Evolutionary conservation across 495 filamentous ascomycete species (phyloP), one percentile per base, ranked within the genome.

Genomic region (Aspergillus mulundensis): DNA sequence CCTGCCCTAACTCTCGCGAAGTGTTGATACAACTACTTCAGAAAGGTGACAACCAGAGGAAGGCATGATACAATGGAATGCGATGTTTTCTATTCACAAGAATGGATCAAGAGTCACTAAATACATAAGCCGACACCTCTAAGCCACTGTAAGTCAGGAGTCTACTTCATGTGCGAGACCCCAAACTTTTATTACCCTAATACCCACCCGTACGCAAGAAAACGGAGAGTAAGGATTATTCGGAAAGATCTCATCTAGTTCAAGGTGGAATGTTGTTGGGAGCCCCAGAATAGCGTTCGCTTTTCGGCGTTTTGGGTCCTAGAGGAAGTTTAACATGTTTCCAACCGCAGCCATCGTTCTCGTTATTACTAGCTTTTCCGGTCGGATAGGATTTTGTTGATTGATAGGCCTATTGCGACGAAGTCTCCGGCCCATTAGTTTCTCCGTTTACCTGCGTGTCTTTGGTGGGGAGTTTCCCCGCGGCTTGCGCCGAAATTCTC

Each of bases 401-500:
- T 28, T n/a, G 21, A 3, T 15, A 8, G 1, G n/a, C n/a, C 38
- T 40, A 54, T 20, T 42, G 18, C n/a, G 43, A 32, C 15, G 21
- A 24, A 19, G 8, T 34, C n/a, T 30, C 41, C 12, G 34, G 16
- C 5, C 30, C 58, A 43, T 42, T 16, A 16, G 28, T 41, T 5
- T 49, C 54, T 38, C 64, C 56, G 45, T 63, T 66, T 5, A 42
- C 53, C 34, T 39, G 52, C 23, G 66, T 53, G 56, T 71, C 69
- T 56, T 68, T 74, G 3, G 70, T 54, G 36, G 75, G 71, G 50
- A 77, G 68, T 43, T 77, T 79, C 40, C 73, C 70, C 34, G 72
- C 68, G 1, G 73, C 70, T 41, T 72, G 69, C 1, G 62, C 76
- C 14, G 85, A 86, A 55, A 90, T 86, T 52, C 85, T 80, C 10